A percentile compares a stretch with the other conserved stretches of the same genome.
Conservation (phyloP, 345 rosid genomes). For the Punica granatum region DNA sequence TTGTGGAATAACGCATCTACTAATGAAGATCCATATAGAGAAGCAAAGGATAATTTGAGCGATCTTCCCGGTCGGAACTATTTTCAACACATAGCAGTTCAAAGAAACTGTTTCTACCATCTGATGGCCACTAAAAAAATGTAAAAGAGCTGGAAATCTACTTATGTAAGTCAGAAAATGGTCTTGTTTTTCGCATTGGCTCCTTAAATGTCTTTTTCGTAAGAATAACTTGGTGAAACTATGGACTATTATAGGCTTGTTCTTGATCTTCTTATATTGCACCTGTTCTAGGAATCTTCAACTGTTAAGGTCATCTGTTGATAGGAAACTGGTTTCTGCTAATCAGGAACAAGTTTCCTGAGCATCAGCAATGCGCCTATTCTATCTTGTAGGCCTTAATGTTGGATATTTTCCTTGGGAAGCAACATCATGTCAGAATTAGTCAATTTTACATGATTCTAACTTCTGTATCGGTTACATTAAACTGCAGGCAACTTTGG, state of each 20-base stretch:
- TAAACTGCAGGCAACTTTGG: constrained; percentile 65
- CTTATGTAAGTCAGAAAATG: too few species aligned
- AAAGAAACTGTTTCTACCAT: background rate
- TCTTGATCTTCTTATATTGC: too few species aligned
- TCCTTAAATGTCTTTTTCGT: background rate
- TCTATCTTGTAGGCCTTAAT: background rate
- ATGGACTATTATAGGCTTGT: background rate
- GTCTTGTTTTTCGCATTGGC: too few species aligned
- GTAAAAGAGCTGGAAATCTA: too few species aligned
- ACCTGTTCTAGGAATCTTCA: too few species aligned
- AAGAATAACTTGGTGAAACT: background rate
- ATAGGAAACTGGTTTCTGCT: too few species aligned
- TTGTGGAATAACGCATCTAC: background rate
- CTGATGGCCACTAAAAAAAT: background rate
- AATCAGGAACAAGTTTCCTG: too few species aligned
- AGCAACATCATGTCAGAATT: constrained; percentile 1
- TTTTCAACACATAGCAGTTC: too few species aligned
- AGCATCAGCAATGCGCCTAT: too few species aligned
- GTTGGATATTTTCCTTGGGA: background rate
- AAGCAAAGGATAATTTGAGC: background rate
- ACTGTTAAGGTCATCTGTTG: too few species aligned
- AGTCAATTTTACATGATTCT: background rate
- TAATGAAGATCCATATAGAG: background rate
- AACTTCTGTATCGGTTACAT: background rate
- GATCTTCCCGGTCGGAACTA: background rate